Conservation (phyloP, 208 protist species). For the Leishmania guyanensis region DNA sequence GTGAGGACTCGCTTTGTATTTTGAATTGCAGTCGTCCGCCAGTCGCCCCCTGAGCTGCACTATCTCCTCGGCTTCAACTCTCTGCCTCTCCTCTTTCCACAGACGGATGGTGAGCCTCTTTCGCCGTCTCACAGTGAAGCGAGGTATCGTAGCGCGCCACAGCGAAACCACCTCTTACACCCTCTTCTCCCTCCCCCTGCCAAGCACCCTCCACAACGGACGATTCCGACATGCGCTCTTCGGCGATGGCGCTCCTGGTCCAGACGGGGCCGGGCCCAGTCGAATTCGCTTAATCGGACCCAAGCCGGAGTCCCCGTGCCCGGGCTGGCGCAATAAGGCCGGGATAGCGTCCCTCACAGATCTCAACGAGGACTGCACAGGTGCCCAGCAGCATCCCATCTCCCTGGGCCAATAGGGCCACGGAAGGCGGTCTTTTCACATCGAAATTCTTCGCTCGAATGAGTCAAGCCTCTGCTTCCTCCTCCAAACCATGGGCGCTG, state of each 20-base stretch:
- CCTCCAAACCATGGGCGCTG: neutral
- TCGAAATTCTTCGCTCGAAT: neutral
- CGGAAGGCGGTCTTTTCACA: neutral
- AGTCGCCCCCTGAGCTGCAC: too few relatives aligned
- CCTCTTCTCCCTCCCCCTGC: neutral
- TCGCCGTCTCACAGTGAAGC: neutral
- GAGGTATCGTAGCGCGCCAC: neutral
- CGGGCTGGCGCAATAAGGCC: neutral
- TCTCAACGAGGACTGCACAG: neutral
- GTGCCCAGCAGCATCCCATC: neutral
- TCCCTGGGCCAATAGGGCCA: neutral
- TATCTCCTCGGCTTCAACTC: neutral
- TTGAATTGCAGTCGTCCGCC: neutral
- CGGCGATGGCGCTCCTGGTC: neutral
- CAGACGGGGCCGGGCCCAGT: neutral
- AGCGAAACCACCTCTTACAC: neutral
- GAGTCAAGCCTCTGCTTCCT: neutral
- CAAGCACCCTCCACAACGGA: neutral
- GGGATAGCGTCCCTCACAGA: neutral
- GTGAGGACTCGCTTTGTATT: neutral
- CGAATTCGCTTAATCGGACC: neutral
- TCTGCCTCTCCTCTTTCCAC: neutral
- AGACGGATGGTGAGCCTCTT: neutral
- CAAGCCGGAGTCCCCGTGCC: neutral
- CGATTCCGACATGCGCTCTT: neutral